Conservation (phyloP, 2,329 filamentous ascomycete species). For the Aspergillus tanneri region DNA sequence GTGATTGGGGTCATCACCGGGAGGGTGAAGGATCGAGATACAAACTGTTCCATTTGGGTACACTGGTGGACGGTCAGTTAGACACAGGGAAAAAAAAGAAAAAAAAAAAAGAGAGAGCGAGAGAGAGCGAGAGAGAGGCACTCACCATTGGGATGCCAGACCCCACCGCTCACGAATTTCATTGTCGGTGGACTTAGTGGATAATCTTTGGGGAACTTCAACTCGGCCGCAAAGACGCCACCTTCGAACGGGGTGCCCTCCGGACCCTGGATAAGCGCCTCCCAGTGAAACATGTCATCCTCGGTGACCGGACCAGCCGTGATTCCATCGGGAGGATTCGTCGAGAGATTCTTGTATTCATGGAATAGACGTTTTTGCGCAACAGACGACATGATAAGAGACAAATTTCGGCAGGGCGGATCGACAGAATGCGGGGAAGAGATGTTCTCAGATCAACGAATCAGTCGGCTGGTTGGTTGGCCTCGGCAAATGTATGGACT, state of each 20-base stretch:
- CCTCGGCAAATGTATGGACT: background rate
- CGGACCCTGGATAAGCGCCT: slow-evolving; percentile 91
- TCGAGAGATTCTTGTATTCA: slow-evolving; percentile 92
- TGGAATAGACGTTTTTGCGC: slow-evolving; percentile 80
- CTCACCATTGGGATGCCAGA: slow-evolving; percentile 95
- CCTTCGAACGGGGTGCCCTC: slow-evolving; percentile 96
- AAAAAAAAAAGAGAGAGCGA: background rate
- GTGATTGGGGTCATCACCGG: slow-evolving; percentile 95
- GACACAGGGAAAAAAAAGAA: background rate
- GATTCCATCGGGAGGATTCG: slow-evolving; percentile 95
- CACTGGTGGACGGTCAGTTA: slow-evolving; percentile 55
- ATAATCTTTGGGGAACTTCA: slow-evolving; percentile 94
- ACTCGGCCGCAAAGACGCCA: slow-evolving; percentile 89
- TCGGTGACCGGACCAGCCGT: slow-evolving; percentile 89
- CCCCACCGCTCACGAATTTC: slow-evolving; percentile 81
- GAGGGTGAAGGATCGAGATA: slow-evolving; percentile 96
- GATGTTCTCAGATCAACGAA: background rate
- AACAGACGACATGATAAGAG: slow-evolving; percentile 43
- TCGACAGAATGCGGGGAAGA: background rate
- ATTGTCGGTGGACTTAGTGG: slow-evolving; percentile 94
- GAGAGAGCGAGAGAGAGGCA: slow-evolving; percentile 10
- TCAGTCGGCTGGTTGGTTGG: background rate
- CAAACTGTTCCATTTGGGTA: slow-evolving; percentile 91
- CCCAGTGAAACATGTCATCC: slow-evolving; percentile 95
- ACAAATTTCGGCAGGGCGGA: background rate